Evolutionary conservation across 129 eudicot species (phyloP).

Genomic region (Solidago caesia): DNA sequence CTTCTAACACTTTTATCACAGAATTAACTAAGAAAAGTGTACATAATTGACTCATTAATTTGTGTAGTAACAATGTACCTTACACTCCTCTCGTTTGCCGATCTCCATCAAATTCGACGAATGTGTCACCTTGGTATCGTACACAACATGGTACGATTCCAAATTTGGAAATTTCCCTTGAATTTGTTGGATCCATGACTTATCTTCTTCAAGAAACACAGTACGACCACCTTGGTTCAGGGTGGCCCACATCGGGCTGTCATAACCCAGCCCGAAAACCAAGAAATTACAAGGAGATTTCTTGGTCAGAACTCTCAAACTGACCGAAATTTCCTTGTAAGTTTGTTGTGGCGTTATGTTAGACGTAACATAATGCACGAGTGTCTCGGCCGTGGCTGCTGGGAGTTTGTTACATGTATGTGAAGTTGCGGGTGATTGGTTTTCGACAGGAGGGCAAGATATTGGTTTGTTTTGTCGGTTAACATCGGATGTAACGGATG

Average conservation of each 20-base stretch:
- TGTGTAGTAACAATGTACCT: background rate
- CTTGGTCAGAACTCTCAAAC: slow-evolving; percentile 43
- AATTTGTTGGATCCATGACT: slow-evolving; percentile 55
- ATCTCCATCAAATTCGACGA: slow-evolving; percentile 45
- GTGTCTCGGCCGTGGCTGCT: slow-evolving; percentile 45
- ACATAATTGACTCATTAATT: background rate
- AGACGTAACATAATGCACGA: slow-evolving; percentile 74
- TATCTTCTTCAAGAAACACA: slow-evolving; percentile 73
- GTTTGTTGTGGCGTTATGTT: slow-evolving; percentile 83
- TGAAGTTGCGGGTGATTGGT: background rate
- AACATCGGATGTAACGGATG: background rate
- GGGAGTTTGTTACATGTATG: slow-evolving; percentile 58
- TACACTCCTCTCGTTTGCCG: slow-evolving; percentile 38
- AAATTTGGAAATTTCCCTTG: slow-evolving; percentile 37
- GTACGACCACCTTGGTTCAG: slow-evolving; percentile 88
- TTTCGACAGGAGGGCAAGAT: slow-evolving; percentile 29
- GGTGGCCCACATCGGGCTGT: slow-evolving; percentile 72
- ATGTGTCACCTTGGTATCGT: slow-evolving; percentile 54
- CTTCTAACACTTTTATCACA: too few relatives aligned
- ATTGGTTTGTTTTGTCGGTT: background rate
- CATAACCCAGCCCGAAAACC: slow-evolving; percentile 78
- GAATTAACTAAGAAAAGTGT: background rate
- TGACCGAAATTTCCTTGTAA: slow-evolving; percentile 60
- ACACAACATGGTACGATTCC: slow-evolving; percentile 54
- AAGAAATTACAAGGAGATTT: slow-evolving; percentile 85